Evolutionary conservation across 2,329 filamentous ascomycete genomes (phyloP), one percentile per base, ranked within the genome.

Genomic region (Neonectria punicea): DNA sequence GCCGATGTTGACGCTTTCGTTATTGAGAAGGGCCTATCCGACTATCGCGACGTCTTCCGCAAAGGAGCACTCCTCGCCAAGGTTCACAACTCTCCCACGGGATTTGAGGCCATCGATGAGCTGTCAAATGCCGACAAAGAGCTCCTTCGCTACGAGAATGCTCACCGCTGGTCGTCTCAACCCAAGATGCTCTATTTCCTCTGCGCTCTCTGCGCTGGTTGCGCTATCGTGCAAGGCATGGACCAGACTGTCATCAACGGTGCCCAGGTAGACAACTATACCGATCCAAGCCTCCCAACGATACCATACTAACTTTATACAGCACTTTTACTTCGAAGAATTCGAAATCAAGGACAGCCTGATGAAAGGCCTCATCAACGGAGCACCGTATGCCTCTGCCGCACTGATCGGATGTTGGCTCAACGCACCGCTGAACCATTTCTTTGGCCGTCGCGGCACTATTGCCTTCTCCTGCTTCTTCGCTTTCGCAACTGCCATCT

Each of bases 201-300:
- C 2, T 87, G 89, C 65, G 78, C 81, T 13, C 77, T 86, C 47
- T 87, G 86, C 71, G 53, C 80, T 84, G 65, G 86, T 80, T 74
- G 72, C 57, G 86, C 86, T 11, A 85, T 86, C 22, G 85, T 87
- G 0, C 82, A 85, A 57, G 87, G 89, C 20, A 90, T 89, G 88
- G 88, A 90, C 68, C 86, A 90, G 76, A 90, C 88, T 2, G 88
- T 87, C 53, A 80, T 81, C 64, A 89, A 89, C 68, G 87, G 87
- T 46, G 88, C 88, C 43, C 72, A 74, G 70, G 72, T 73, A 70
- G 61, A 10, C 9, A 34, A 10, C 13, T 8, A 39, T 28, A 2
- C 28, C 25, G 25, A 25, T 25, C 25, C 30, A 3, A 10, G 10
- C 30, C 6, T 28, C 16, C 20, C 13, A 30, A n/a, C 10, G 34